Conservation (phyloP, 1,139 yeast genomes). For the Hanseniaspora gamundiae region DNA sequence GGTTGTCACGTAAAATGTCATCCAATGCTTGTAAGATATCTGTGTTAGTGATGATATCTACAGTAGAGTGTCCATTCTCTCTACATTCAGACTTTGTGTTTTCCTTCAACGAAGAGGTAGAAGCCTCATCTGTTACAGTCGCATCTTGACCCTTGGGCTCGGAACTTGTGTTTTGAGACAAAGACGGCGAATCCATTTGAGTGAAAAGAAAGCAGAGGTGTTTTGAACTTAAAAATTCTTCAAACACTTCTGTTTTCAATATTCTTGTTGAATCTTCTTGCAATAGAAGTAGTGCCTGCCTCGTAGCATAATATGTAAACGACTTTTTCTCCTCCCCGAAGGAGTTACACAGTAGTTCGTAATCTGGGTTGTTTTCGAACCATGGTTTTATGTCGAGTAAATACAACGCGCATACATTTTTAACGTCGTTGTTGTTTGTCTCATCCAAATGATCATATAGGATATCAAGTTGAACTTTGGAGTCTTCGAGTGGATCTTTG, state of each 20-base stretch:
- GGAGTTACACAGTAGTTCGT: background rate
- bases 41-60: background rate
- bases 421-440: slow-evolving; percentile 9
- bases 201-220: background rate
- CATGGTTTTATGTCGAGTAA: slow-evolving; percentile 6
- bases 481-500: slow-evolving; percentile 60
- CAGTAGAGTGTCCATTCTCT: background rate
- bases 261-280: slow-evolving; percentile 41
- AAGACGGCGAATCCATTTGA: background rate
- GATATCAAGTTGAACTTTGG: slow-evolving; percentile 20
- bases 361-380: background rate
- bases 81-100: background rate
- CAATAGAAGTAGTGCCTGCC: slow-evolving; percentile 28
- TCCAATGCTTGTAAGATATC: slow-evolving; percentile 66
- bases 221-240: background rate
- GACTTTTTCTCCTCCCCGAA: background rate
- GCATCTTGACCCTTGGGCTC: too few relatives aligned
- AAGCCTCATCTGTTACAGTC: too few relatives aligned
- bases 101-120: too few relatives aligned
- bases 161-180: too few relatives aligned
- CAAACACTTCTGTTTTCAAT: slow-evolving; percentile 23
- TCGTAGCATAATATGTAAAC: background rate
- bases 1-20: slow-evolving; percentile 36
- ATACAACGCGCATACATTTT: slow-evolving; percentile 9
- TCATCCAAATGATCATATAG: slow-evolving; percentile 9